These are phyloP conservation scores for Pythium brachiatum DNA, from an alignment of 352 stramenopile genomes.

Conservation along the genomic window DNA sequence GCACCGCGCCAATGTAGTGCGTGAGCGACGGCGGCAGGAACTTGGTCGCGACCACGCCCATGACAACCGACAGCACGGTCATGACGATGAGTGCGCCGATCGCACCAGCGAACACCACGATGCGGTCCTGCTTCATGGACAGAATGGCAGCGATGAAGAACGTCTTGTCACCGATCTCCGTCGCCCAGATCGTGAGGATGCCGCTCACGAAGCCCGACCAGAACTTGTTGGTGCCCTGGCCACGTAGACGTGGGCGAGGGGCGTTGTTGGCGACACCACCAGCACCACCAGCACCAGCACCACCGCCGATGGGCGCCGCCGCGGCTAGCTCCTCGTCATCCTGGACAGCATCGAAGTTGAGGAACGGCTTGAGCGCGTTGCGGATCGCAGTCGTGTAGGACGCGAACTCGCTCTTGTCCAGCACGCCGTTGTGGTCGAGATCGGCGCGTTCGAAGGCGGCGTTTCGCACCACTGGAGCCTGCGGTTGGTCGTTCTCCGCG, in stretches of 20 bases:
- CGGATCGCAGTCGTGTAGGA: conserved; percentile 55
- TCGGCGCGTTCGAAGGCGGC: conserved; percentile 66
- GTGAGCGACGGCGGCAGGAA: conserved; percentile 94
- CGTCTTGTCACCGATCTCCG: conserved; percentile 99
- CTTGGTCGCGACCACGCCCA: conserved; percentile 94
- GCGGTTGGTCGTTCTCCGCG: conserved; percentile 7
- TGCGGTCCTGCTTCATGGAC: conserved; percentile 93
- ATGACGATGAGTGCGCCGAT: conserved; percentile 96
- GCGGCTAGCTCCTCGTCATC: conserved; percentile 10
- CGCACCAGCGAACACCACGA: conserved; percentile 95
- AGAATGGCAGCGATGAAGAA: conserved; percentile 99
- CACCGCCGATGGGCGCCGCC: background rate
- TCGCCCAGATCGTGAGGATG: conserved; percentile 97
- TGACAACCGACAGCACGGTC: conserved; percentile 97
- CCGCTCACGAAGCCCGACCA: conserved; percentile 86
- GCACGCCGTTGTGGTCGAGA: conserved; percentile 63
- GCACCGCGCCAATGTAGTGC: conserved; percentile 93
- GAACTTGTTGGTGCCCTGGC: conserved; percentile 64
- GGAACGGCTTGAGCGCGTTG: conserved; percentile 49
- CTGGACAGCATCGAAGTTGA: conserved; percentile 26
- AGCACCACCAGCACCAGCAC: conserved; percentile 1
- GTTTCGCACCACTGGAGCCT: conserved; percentile 17
- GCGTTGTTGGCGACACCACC: conserved; percentile 12
- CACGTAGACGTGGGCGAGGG: conserved; percentile 31
- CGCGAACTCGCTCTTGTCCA: conserved; percentile 66